phyloP scores from a whole-genome alignment of 768 basidiomycete genomes.

The Grammothele lineata region DNA sequence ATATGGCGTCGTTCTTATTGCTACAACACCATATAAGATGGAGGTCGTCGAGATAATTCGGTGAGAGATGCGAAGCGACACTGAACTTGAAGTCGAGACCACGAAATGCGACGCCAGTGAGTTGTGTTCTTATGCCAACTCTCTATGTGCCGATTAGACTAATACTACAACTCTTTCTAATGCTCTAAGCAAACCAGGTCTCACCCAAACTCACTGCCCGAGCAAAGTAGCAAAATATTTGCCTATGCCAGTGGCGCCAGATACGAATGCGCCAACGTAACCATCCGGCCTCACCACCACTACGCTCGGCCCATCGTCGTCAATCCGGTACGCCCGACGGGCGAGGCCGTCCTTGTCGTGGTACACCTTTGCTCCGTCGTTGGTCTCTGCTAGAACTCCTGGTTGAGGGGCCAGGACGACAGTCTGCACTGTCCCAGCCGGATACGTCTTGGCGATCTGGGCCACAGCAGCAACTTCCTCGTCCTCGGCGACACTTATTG shows the following conservation, averaged over 20 bases:
- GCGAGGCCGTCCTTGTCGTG: conserved; percentile 11
- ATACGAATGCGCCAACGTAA: conserved; percentile 10
- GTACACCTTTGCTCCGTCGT: background rate
- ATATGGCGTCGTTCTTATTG: no score
- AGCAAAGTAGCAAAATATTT: no score
- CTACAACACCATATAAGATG: no score
- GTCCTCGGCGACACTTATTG: background rate
- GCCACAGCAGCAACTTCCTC: background rate
- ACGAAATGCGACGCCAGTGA: no score
- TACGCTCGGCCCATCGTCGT: background rate
- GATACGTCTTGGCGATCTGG: background rate
- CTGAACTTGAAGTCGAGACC: no score
- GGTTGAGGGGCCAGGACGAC: background rate
- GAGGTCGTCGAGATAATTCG: no score
- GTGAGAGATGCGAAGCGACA: no score
- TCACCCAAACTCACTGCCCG: no score
- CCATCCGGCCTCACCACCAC: conserved; percentile 14
- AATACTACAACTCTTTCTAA: no score
- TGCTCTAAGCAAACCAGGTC: no score
- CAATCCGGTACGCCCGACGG: conserved; percentile 4
- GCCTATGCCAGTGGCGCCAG: background rate
- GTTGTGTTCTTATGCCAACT: no score
- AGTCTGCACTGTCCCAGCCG: background rate
- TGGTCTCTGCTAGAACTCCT: background rate
- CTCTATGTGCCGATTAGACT: no score